These are phyloP conservation scores for Oryza punctata DNA, from an alignment of 176 grass and related monocot genomes.

Conservation along the genomic window DNA sequence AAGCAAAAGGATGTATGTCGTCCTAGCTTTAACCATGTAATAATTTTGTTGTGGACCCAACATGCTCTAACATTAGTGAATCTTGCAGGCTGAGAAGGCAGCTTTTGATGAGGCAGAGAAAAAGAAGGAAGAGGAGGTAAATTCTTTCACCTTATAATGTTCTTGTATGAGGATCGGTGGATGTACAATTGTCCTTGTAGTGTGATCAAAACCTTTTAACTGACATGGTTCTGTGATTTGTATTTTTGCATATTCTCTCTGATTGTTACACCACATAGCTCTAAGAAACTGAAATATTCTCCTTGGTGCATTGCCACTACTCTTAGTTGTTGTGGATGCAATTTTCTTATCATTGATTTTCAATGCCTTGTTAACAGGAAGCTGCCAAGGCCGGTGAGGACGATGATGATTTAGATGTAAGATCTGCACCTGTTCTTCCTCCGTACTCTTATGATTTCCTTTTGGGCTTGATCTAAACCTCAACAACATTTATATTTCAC, in stretches of 20 bases:
- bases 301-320: not conserved
- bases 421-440: not conserved
- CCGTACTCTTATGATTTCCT: not conserved
- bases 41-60: not conserved
- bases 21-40: not conserved
- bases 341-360: not conserved
- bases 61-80: not conserved
- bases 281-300: not conserved
- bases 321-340: not conserved
- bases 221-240: not conserved
- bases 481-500: not conserved
- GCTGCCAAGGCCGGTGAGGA: constrained; percentile 49
- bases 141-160: constrained; percentile 14
- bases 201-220: not conserved
- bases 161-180: not conserved
- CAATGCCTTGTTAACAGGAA: constrained; percentile 41
- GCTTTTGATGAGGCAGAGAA: constrained; percentile 93
- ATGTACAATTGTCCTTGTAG: not conserved
- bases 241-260: not conserved
- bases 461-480: constrained; percentile 7
- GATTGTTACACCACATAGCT: not conserved
- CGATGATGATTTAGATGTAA: constrained; percentile 52
- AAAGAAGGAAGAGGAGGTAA: constrained; percentile 86
- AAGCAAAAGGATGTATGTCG: constrained; percentile 73
- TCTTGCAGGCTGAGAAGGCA: constrained; percentile 82